Evolutionary conservation across 2,329 filamentous ascomycete species (phyloP), one percentile per base, ranked within the genome.

Genomic region (Alternaria atra): DNA sequence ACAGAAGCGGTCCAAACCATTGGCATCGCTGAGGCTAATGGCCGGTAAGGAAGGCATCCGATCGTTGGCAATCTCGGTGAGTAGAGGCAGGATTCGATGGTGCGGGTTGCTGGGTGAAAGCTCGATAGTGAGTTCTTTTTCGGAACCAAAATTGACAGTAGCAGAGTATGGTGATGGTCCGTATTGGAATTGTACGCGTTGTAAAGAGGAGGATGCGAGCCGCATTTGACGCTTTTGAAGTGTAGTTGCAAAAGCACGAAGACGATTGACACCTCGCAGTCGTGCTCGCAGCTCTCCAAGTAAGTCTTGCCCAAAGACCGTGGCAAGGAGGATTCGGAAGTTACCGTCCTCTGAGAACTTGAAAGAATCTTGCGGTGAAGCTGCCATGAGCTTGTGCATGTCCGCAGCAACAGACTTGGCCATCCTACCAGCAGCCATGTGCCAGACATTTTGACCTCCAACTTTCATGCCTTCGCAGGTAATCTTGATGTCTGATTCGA

Each of bases 221-320:
- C 35, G 91, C 84, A 52, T 84, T 82, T 66, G 86, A 82, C 63
- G 83, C 81, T 55, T 87, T 82, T 75, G 69, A 63, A 94, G 85
- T 1, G 89, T 87, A 44, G 88, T 85, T 27, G 93, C 82, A 70
- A 91, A 92, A 43, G 86, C 85, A 39, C 92, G 88, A 29, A 95
- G 83, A 20, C 90, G 86, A 70, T 91, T 87, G 58, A 95, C 86
- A 12, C 88, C 86, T 66, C 87, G 85, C 46, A 93, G 81, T 29
- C 89, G 84, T 52, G 84, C 81, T 63, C 83, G 81, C 20, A 93
- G 82, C n/a, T 83, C 80, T 4, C 84, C 82, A 4, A 92, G 77
- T 13, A 90, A 83, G 1, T 88, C 82, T 44, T 82, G 80, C 20
- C 89, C 89, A 46, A 90, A 85, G 2, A 82, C 79, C 0, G 87